These are phyloP conservation scores for Taphrina communis DNA, from an alignment of 1,139 yeast genomes.

Conservation along the genomic window DNA sequence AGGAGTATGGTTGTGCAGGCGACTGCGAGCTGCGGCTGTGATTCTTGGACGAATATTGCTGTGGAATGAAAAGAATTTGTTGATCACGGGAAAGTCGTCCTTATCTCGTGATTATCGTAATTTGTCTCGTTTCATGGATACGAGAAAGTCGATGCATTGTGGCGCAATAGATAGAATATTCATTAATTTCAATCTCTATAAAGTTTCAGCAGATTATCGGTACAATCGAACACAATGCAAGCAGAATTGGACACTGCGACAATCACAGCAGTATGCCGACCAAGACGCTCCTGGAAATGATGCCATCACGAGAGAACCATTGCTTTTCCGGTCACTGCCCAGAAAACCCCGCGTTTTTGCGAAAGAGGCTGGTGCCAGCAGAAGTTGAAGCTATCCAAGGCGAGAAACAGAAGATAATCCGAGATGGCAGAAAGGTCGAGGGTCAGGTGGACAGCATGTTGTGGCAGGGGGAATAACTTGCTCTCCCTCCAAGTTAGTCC, in stretches of 20 bases:
- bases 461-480: not conserved
- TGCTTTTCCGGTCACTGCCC: too few species aligned
- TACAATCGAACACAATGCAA: not conserved
- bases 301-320: too few species aligned
- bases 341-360: not conserved
- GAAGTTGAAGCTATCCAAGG: not conserved
- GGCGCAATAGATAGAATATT: too few species aligned
- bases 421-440: not conserved
- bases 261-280: too few species aligned
- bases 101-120: slow-evolving; percentile 6
- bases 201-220: not conserved
- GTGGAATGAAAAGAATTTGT: slow-evolving; percentile 5
- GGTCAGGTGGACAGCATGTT: not conserved
- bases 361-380: not conserved
- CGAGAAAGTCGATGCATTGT: not conserved
- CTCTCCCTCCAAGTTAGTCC: not conserved
- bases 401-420: not conserved
- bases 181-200: too few species aligned
- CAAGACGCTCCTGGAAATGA: too few species aligned
- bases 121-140: not conserved
- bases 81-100: slow-evolving; percentile 12
- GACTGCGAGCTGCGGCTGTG: slow-evolving; percentile 15
- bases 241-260: too few species aligned
- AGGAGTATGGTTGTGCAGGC: not conserved
- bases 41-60: not conserved